A percentile compares a stretch with the other conserved stretches of the same genome.
phyloP scores from a whole-genome alignment of 169 alveolate species.

The Plasmodium berghei region DNA sequence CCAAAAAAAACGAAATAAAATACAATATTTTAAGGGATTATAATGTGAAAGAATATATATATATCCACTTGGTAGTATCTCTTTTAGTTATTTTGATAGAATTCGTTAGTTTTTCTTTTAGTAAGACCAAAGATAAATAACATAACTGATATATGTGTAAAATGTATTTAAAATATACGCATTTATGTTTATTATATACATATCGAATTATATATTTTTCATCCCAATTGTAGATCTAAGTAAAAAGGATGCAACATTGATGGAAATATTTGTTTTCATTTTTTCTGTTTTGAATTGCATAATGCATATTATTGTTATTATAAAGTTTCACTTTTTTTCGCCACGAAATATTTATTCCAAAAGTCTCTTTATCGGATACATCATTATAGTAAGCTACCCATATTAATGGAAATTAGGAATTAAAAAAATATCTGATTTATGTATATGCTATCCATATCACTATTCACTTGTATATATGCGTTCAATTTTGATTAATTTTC shows the following conservation, averaged over 20 bases:
- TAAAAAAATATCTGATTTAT: background rate
- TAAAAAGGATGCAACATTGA: constrained; percentile 31
- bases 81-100: constrained; percentile 44
- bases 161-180: background rate
- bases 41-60: constrained; percentile 62
- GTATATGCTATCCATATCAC: background rate
- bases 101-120: constrained; percentile 39
- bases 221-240: constrained; percentile 20
- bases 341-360: constrained; percentile 37
- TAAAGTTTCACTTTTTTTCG: constrained; percentile 41
- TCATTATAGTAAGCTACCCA: constrained; percentile 54
- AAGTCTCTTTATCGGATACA: constrained; percentile 42
- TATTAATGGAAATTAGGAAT: background rate
- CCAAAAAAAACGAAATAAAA: constrained; percentile 51
- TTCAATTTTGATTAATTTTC: background rate
- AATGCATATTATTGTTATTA: constrained; percentile 67
- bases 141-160: background rate
- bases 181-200: background rate
- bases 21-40: constrained; percentile 42
- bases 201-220: background rate
- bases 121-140: constrained; percentile 19
- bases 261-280: constrained; percentile 47
- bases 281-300: constrained; percentile 68
- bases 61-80: constrained; percentile 44
- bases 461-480: background rate